Percentiles rank a stretch among this genome's conserved stretches.
These are phyloP conservation scores for Monosiga brevicollis DNA, from an alignment of 78 protist genomes.

Conservation along the genomic window DNA sequence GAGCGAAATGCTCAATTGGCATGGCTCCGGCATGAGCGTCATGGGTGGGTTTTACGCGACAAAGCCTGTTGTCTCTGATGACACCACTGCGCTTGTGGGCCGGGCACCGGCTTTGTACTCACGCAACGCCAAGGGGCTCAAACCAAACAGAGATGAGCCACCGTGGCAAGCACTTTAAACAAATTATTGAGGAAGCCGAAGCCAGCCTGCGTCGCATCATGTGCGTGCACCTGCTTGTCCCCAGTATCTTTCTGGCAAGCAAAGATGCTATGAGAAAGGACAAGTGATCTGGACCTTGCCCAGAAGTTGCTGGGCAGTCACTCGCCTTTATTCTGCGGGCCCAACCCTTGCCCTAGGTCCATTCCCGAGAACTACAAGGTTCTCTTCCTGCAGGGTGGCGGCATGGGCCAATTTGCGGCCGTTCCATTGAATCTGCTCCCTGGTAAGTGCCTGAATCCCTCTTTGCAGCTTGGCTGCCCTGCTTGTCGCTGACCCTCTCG, in stretches of 20 bases:
- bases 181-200: conserved; percentile 33
- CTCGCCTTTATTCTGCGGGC: background rate
- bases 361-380: conserved; percentile 80
- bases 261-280: background rate
- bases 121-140: background rate
- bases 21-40: conserved; percentile 66
- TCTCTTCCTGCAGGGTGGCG: conserved; percentile 95
- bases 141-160: conserved; percentile 50
- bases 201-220: conserved; percentile 25
- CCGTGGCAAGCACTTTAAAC: conserved; percentile 48
- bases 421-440: conserved; percentile 80
- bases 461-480: no score
- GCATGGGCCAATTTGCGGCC: conserved; percentile 75
- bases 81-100: background rate
- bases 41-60: conserved; percentile 43
- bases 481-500: no score
- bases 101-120: background rate
- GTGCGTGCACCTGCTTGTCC: background rate
- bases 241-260: background rate
- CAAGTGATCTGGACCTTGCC: background rate
- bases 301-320: background rate
- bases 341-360: background rate
- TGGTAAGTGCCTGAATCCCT: background rate
- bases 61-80: no score
- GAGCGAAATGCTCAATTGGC: conserved; percentile 53